A percentile compares a stretch with the other conserved stretches of the same genome.
Conservation (phyloP, 2,329 filamentous ascomycete genomes). For the Neocatenulostroma microsporum region DNA sequence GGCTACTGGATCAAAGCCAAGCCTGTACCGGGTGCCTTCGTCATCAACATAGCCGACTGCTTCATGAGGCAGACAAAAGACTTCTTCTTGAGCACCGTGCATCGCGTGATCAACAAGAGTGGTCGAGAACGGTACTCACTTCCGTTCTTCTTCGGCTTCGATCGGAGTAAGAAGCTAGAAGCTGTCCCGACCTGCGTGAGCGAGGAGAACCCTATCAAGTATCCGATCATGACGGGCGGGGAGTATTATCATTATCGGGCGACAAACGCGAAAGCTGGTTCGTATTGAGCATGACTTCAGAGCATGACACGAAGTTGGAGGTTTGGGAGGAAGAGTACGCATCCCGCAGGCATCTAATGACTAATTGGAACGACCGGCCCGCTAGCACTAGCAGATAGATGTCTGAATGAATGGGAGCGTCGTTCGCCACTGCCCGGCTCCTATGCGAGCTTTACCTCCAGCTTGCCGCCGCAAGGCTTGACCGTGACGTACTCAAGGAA, state of each 20-base stretch:
- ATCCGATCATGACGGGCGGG: slow-evolving; percentile 28
- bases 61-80: slow-evolving; percentile 40
- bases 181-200: slow-evolving; percentile 29
- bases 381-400: too few species aligned
- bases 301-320: too few species aligned
- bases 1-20: slow-evolving; percentile 37
- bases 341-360: too few species aligned
- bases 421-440: too few species aligned
- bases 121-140: slow-evolving; percentile 10
- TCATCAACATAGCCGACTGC: slow-evolving; percentile 46
- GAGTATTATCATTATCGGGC: slow-evolving; percentile 25
- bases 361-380: too few species aligned
- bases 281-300: too few species aligned
- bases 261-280: slow-evolving; percentile 6
- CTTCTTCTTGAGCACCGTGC: slow-evolving; percentile 19
- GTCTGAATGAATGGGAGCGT: too few species aligned
- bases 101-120: slow-evolving; percentile 12
- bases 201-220: slow-evolving; percentile 28
- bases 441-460: neutral
- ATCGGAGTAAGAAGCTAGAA: slow-evolving; percentile 22
- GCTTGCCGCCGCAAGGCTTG: neutral
- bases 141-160: slow-evolving; percentile 34
- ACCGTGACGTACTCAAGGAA: neutral
- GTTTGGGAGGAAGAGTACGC: too few species aligned
- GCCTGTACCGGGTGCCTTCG: slow-evolving; percentile 37